These are phyloP conservation scores for Cyclostephanos tholiformis DNA, from an alignment of 108 stramenopile genomes.

Conservation along the genomic window DNA sequence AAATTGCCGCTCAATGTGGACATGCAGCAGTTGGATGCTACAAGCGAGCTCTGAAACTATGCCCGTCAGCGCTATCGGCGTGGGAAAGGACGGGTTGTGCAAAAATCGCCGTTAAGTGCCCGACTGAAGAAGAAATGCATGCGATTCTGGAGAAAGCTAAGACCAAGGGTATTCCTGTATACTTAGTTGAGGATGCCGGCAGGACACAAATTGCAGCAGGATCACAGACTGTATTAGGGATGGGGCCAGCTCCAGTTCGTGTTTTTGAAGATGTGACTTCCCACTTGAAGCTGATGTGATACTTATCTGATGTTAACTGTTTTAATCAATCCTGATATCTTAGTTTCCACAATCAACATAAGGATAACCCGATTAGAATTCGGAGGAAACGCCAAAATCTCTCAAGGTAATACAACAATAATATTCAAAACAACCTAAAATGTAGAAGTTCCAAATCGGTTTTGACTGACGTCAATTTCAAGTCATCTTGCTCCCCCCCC, in stretches of 20 bases:
- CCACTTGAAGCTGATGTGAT: slow-evolving; percentile 90
- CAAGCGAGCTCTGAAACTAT: slow-evolving; percentile 69
- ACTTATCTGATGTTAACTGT: neutral
- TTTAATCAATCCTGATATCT: too few species aligned
- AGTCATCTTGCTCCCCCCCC: too few species aligned
- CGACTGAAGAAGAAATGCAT: slow-evolving; percentile 77
- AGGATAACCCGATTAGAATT: too few species aligned
- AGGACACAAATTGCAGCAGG: slow-evolving; percentile 95
- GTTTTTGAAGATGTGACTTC: slow-evolving; percentile 85
- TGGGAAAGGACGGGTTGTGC: slow-evolving; percentile 91
- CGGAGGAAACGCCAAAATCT: too few species aligned
- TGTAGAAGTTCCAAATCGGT: too few species aligned
- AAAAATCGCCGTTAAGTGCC: slow-evolving; percentile 92
- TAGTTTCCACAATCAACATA: too few species aligned
- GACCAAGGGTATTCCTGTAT: slow-evolving; percentile 71
- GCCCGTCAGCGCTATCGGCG: slow-evolving; percentile 67
- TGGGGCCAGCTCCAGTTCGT: slow-evolving; percentile 83
- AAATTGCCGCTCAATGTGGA: slow-evolving; percentile 91
- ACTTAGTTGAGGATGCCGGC: slow-evolving; percentile 92
- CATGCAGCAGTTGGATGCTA: slow-evolving; percentile 91
- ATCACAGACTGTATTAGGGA: slow-evolving; percentile 85
- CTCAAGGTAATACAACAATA: too few species aligned
- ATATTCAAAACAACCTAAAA: too few species aligned
- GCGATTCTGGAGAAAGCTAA: slow-evolving; percentile 67
- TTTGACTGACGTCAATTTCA: neutral